phyloP scores from a whole-genome alignment of 73 alveolate species.

The Urostyla sp. region DNA sequence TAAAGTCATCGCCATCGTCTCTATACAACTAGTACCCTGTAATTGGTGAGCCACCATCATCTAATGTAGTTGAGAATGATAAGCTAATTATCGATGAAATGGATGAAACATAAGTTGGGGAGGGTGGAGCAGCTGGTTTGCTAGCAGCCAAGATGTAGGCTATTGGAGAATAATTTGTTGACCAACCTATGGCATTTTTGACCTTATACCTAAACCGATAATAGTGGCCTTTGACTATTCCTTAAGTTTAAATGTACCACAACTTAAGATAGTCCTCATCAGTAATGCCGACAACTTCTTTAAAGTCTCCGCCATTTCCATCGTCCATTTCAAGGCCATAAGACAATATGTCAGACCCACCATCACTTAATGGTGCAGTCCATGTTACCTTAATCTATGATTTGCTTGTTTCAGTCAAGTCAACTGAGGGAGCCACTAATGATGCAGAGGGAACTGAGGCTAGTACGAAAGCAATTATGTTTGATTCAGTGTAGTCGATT shows the following conservation, averaged over 20 bases:
- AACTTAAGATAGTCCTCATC: constrained; percentile 29
- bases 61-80: constrained; percentile 43
- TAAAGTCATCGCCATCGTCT: constrained; percentile 64
- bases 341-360: constrained; percentile 59
- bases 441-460: constrained; percentile 68
- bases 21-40: constrained; percentile 38
- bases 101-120: constrained; percentile 29
- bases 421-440: constrained; percentile 20
- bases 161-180: constrained; percentile 62
- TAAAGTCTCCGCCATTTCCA: constrained; percentile 67
- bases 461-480: constrained; percentile 42
- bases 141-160: constrained; percentile 61
- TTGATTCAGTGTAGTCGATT: constrained; percentile 29
- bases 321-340: constrained; percentile 56
- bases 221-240: constrained; percentile 34
- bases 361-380: constrained; percentile 44
- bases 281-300: constrained; percentile 19
- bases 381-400: constrained; percentile 39
- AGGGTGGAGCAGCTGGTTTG: constrained; percentile 59
- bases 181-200: constrained; percentile 68
- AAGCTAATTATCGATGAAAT: constrained; percentile 39
- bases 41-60: constrained; percentile 70
- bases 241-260: not conserved
- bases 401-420: not conserved
- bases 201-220: constrained; percentile 60